phyloP scores from a whole-genome alignment of 1,284 basidiomycete species.

The Pseudozyma pruni region DNA sequence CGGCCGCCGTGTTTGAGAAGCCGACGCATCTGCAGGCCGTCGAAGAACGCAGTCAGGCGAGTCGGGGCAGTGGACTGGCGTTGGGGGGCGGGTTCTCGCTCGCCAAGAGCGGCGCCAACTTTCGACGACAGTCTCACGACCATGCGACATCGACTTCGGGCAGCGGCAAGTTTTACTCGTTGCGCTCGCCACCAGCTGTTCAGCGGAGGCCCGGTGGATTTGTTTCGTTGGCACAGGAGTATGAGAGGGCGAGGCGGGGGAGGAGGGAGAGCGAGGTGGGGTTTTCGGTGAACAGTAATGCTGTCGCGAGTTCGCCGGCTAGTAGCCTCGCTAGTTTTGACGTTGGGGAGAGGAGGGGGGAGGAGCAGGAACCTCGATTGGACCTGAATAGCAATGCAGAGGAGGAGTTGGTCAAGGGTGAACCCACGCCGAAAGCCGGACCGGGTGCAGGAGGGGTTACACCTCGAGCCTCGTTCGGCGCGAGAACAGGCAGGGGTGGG shows the following conservation, averaged over 20 bases:
- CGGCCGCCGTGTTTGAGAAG: constrained; percentile 12
- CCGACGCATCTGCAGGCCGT: constrained; percentile 44
- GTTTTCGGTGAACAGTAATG: constrained; percentile 39
- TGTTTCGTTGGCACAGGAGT: constrained; percentile 45
- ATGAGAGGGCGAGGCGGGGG: constrained; percentile 25
- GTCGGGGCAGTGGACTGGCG: constrained; percentile 30
- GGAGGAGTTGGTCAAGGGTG: constrained; percentile 17
- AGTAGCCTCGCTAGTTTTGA: constrained; percentile 42
- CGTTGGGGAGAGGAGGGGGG: background rate
- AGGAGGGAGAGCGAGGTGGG: constrained; percentile 28
- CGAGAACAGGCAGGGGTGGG: background rate
- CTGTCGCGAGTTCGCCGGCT: constrained; percentile 28
- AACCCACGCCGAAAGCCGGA: constrained; percentile 31
- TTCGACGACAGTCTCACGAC: constrained; percentile 30
- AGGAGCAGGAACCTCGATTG: too few relatives aligned
- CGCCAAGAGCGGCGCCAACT: constrained; percentile 43
- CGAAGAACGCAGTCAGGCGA: constrained; percentile 9
- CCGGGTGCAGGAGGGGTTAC: constrained; percentile 16
- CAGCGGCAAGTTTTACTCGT: constrained; percentile 15
- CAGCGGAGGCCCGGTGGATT: constrained; percentile 45
- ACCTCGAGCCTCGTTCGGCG: constrained; percentile 21
- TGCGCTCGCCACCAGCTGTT: constrained; percentile 32
- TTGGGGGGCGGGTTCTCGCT: constrained; percentile 49
- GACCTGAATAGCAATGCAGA: too few relatives aligned
- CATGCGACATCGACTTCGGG: constrained; percentile 1